Evolutionary conservation across 192 early-diverging fungal species (phyloP).

Genomic region (Rhizophlyctis rosea): DNA sequence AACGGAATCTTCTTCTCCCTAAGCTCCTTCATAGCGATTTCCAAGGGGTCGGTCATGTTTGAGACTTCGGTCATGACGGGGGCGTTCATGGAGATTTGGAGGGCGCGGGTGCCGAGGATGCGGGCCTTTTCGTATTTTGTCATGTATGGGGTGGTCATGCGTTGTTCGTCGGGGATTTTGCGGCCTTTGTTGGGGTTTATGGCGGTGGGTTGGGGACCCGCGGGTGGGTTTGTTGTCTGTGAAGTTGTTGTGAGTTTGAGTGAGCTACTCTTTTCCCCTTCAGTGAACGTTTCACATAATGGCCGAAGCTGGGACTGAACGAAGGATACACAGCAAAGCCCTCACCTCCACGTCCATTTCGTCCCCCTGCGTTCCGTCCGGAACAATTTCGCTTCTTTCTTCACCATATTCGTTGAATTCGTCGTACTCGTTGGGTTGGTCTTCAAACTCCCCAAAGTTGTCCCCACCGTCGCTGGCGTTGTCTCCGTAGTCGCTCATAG

Average conservation of each 20-base stretch:
- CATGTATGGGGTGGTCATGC: slow-evolving; percentile 96
- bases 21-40: slow-evolving; percentile 94
- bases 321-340: not conserved
- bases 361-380: not conserved
- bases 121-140: slow-evolving; percentile 91
- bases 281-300: not conserved
- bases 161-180: slow-evolving; percentile 70
- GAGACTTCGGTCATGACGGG: slow-evolving; percentile 93
- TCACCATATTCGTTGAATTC: slow-evolving; percentile 3
- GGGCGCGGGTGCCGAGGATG: slow-evolving; percentile 71
- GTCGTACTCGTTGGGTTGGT: slow-evolving; percentile 18
- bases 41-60: slow-evolving; percentile 89
- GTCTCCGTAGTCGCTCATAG: slow-evolving; percentile 38
- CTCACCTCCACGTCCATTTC: slow-evolving; percentile 15
- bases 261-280: not conserved
- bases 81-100: slow-evolving; percentile 99
- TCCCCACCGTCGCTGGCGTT: slow-evolving; percentile 25
- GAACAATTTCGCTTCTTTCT: slow-evolving; percentile 22
- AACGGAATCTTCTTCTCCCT: slow-evolving; percentile 90
- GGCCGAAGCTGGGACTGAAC: not conserved
- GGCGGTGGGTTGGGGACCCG: slow-evolving; percentile 31
- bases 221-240: not conserved
- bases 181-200: too few relatives aligned
- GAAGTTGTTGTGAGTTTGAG: not conserved
- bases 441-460: slow-evolving; percentile 19